These are phyloP conservation scores for Jacaranda mimosifolia DNA, from an alignment of 257 asterid genomes.

Conservation along the genomic window DNA sequence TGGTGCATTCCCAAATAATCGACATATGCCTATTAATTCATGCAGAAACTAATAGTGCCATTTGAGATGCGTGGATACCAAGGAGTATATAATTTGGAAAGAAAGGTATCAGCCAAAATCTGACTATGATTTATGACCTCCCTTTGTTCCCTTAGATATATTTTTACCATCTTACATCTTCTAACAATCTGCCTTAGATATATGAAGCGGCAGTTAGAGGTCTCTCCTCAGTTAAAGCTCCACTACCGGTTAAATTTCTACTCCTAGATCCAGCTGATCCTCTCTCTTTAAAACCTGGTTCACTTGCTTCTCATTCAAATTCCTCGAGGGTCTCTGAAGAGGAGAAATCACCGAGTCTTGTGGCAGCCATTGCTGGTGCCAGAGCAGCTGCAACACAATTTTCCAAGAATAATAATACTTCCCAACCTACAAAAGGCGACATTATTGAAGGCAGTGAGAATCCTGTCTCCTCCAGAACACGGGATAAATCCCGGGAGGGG, in stretches of 20 bases:
- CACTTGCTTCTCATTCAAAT: constrained; percentile 48
- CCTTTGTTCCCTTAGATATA: not conserved
- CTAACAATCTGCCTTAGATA: constrained; percentile 47
- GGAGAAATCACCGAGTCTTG: constrained; percentile 61
- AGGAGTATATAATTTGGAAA: constrained; percentile 92
- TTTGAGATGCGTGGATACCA: constrained; percentile 96
- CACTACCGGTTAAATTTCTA: constrained; percentile 63
- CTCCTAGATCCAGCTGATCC: constrained; percentile 66
- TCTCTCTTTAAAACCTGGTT: constrained; percentile 75
- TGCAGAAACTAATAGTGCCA: constrained; percentile 86
- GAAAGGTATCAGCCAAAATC: constrained; percentile 60
- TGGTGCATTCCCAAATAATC: not conserved
- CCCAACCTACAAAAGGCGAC: constrained; percentile 14
- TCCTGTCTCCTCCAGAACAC: constrained; percentile 46
- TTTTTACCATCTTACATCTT: constrained; percentile 17
- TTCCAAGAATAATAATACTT: constrained; percentile 43
- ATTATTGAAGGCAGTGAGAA: constrained; percentile 19
- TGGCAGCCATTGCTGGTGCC: constrained; percentile 83
- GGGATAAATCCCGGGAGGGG: constrained; percentile 28
- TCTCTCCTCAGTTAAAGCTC: constrained; percentile 59
- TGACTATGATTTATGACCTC: not conserved
- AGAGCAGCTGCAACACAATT: constrained; percentile 84
- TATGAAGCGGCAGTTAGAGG: constrained; percentile 83
- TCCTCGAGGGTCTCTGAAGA: constrained; percentile 40
- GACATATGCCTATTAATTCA: not conserved